A percentile compares a stretch with the other conserved stretches of the same genome.
These are phyloP conservation scores for Boletus subluridellus DNA, from an alignment of 1,284 basidiomycete genomes.

Conservation along the genomic window DNA sequence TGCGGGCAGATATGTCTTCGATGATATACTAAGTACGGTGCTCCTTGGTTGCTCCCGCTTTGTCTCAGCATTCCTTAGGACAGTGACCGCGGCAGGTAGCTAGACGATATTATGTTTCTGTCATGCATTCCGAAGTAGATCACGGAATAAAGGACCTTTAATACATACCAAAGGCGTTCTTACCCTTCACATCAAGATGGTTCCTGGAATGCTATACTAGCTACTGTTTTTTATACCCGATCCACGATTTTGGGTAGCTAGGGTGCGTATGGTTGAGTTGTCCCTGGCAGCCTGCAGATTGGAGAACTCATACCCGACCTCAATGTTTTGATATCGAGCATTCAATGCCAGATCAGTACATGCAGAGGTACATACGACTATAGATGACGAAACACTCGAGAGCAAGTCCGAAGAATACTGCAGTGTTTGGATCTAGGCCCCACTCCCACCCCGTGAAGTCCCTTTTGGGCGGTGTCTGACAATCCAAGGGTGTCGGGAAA, in stretches of 20 bases:
- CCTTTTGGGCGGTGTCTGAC: conserved; percentile 63
- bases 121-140: conserved; percentile 24
- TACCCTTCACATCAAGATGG: not conserved
- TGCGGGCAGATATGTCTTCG: conserved; percentile 78
- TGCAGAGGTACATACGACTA: conserved; percentile 7
- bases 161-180: conserved; percentile 7
- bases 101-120: conserved; percentile 21
- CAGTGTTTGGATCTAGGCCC: conserved; percentile 11
- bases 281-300: too few species aligned
- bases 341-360: conserved; percentile 15
- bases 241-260: not conserved
- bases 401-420: not conserved
- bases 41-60: not conserved
- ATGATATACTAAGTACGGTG: conserved; percentile 54
- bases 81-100: conserved; percentile 8
- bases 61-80: not conserved
- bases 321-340: not conserved
- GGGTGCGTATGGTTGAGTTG: too few species aligned
- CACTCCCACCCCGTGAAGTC: conserved; percentile 27
- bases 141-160: conserved; percentile 20
- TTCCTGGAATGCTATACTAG: not conserved
- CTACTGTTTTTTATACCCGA: not conserved
- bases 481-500: conserved; percentile 91
- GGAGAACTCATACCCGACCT: not conserved
- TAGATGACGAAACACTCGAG: conserved; percentile 11